Conservation (phyloP, 495 filamentous ascomycete species). For the Aspergillus hancockii region DNA sequence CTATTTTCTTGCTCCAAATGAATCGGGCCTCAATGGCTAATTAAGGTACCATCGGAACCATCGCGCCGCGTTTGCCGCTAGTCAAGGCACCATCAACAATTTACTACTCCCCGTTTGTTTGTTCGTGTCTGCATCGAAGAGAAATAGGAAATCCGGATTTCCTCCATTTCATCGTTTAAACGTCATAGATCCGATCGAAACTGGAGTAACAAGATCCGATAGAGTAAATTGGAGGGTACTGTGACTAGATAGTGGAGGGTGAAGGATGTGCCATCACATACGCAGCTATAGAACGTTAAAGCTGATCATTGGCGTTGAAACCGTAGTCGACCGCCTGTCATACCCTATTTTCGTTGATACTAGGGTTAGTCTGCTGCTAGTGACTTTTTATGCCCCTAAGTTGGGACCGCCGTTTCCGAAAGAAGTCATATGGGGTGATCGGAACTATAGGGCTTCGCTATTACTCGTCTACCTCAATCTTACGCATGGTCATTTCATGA, state of each 20-base stretch:
- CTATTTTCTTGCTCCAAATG: neutral
- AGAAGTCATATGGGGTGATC: slow-evolving; percentile 2
- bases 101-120: neutral
- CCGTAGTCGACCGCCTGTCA: neutral
- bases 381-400: neutral
- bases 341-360: slow-evolving; percentile 1
- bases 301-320: slow-evolving; percentile 2
- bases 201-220: neutral
- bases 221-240: neutral
- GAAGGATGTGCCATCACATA: neutral
- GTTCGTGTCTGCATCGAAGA: slow-evolving; percentile 5
- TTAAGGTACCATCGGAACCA: slow-evolving; percentile 5
- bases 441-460: neutral
- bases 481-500: neutral
- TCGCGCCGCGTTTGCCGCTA: slow-evolving; percentile 5
- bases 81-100: neutral
- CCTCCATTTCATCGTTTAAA: neutral
- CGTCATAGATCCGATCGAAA: neutral
- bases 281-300: slow-evolving; percentile 1
- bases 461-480: neutral
- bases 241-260: neutral
- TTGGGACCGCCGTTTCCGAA: slow-evolving; percentile 4
- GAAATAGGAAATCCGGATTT: slow-evolving; percentile 7
- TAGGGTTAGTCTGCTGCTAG: neutral
- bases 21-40: neutral